Base-by-base conservation (phyloP, 345 rosid species). In the Pseudoturritis turrita region DNA sequence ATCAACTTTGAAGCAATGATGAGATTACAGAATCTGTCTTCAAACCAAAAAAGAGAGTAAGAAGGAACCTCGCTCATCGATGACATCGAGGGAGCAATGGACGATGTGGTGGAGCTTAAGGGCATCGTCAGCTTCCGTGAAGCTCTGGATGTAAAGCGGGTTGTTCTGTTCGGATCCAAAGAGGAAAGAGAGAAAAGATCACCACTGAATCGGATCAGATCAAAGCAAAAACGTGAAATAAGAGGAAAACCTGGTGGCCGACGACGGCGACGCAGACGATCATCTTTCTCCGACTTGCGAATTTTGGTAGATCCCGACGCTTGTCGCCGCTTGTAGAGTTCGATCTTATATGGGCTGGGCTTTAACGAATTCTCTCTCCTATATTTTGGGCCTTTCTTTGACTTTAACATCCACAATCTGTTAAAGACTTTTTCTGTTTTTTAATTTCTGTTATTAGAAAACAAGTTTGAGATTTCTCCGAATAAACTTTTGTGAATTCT, bases 71-170 rank as follows among this genome's bases (percentile, higher is more conserved):
- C 96, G 88, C 75, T 89, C 97, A 44, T 89, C 97, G 18, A 91
- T 84, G 29, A 91, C 96, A 33, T 91, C 96, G 50, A 92, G 94
- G 58, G 96, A 92, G 73, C 98, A 88, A 73, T 89, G 98, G 60
- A 89, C 96, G 69, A 92, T 82, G 85, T 92, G 92, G 75, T 92
- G 98, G 70, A 89, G 96, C 82, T 89, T 89, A 15, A 92, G 86
- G 33, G 88, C 96, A 58, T 92, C 92, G 64, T 88, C 90, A 17
- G 87, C 88, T 75, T 89, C 96, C 37, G 97, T 87, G 90, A 91
- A 91, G 85, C 93, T 91, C 77, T 89, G 96, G 4, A 89, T 89
- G 80, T 89, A 89, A n/a, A 89, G 84, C 35, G 96, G 98, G 74
- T 86, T 89, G 85, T 89, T 92, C 98, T 92, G 39, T 58, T 64